These are phyloP conservation scores for Aureobasidium sp. DNA, from an alignment of 2,329 filamentous ascomycete genomes.

Conservation along the genomic window DNA sequence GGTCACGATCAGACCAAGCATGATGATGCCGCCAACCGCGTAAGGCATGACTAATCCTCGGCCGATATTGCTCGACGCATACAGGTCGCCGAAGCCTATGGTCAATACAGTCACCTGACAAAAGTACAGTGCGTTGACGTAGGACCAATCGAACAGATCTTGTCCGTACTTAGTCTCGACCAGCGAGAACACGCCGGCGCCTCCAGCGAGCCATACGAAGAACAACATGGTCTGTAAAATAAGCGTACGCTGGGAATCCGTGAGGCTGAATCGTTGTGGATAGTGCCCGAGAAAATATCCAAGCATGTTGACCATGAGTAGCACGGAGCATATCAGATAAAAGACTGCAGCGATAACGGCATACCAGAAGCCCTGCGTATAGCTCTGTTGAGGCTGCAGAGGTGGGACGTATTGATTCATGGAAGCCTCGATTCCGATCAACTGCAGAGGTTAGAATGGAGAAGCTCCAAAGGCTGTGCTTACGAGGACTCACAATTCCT, in stretches of 20 bases:
- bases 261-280: constrained; percentile 66
- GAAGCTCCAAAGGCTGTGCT: background rate
- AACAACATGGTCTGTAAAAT: constrained; percentile 87
- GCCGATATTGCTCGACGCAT: constrained; percentile 46
- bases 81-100: constrained; percentile 54
- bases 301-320: constrained; percentile 70
- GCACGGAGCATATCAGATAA: constrained; percentile 68
- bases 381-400: constrained; percentile 40
- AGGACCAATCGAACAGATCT: constrained; percentile 49
- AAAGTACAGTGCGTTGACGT: constrained; percentile 59
- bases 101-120: constrained; percentile 60
- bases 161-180: constrained; percentile 46
- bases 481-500: constrained; percentile 40
- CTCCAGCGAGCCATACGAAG: constrained; percentile 69
- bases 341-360: constrained; percentile 69
- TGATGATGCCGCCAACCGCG: constrained; percentile 73
- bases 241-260: constrained; percentile 71
- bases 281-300: constrained; percentile 71
- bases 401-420: constrained; percentile 54
- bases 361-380: constrained; percentile 83
- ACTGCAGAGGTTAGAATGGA: constrained; percentile 27
- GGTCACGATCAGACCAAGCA: constrained; percentile 72
- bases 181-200: constrained; percentile 63
- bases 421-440: constrained; percentile 57
- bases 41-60: constrained; percentile 73